These are phyloP conservation scores for Euryodendron excelsum DNA, from an alignment of 148 eudicot species.

Conservation along the genomic window DNA sequence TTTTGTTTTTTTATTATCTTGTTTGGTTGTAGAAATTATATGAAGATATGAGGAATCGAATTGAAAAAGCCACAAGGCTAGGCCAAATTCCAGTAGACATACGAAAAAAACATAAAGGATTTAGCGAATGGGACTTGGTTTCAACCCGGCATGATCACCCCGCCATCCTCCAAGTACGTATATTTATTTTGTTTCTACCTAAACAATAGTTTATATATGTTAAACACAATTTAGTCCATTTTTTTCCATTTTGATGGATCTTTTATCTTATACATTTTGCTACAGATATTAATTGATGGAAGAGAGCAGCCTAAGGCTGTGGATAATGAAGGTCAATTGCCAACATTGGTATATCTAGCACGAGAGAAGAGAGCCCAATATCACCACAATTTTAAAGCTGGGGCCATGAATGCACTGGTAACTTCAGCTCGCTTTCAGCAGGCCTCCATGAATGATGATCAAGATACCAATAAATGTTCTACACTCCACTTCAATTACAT, in stretches of 20 bases:
- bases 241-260: neutral
- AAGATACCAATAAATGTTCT: no score
- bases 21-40: conserved; percentile 15
- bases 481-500: no score
- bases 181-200: no score
- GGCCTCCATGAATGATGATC: no score
- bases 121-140: conserved; percentile 21
- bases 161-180: conserved; percentile 16
- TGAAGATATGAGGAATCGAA: conserved; percentile 17
- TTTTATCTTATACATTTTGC: neutral
- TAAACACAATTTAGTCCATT: neutral
- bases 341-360: conserved; percentile 9
- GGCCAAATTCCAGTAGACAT: conserved; percentile 18
- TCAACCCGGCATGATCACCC: conserved; percentile 17
- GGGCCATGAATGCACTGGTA: conserved; percentile 18
- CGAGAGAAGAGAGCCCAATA: conserved; percentile 12
- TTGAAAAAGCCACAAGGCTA: neutral
- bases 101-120: conserved; percentile 19
- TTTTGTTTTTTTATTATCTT: neutral
- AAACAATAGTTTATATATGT: neutral
- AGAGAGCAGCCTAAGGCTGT: neutral
- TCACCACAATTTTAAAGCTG: conserved; percentile 13
- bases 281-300: conserved; percentile 10
- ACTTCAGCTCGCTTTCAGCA: no score
- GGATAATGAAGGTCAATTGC: neutral